A percentile compares a stretch with the other conserved stretches of the same genome.
phyloP scores from a whole-genome alignment of 2,329 filamentous ascomycete species.

The Calonectria pteridis region DNA sequence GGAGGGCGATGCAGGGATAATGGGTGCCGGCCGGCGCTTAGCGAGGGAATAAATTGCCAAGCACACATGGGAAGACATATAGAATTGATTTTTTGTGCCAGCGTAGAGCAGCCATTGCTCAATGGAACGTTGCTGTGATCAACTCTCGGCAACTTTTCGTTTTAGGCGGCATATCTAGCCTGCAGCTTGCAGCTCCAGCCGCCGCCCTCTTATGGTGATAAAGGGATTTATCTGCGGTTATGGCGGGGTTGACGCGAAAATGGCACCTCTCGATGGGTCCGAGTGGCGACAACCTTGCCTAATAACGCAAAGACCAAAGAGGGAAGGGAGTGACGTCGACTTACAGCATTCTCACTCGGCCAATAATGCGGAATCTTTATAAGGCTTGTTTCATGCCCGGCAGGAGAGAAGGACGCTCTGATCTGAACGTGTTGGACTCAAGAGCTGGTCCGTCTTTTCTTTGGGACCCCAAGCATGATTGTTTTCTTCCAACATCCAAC shows the following conservation, averaged over 20 bases:
- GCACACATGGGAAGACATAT: neutral
- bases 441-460: neutral
- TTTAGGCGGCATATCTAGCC: neutral
- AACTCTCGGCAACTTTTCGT: neutral
- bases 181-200: conserved; percentile 3
- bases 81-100: neutral
- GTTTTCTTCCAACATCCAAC: neutral
- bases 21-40: neutral
- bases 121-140: neutral
- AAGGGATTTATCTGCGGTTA: conserved; percentile 7
- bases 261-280: conserved; percentile 10
- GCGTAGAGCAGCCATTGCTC: neutral
- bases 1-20: neutral
- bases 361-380: conserved; percentile 15
- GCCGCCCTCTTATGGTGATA: conserved; percentile 9
- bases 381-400: conserved; percentile 14
- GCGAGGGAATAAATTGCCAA: conserved; percentile 9
- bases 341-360: neutral
- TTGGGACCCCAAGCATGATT: neutral
- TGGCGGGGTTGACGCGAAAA: conserved; percentile 17
- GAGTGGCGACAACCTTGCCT: conserved; percentile 10
- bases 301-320: conserved; percentile 19
- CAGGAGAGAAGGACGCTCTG: neutral
- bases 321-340: conserved; percentile 20
- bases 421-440: neutral